A percentile compares a stretch with the other conserved stretches of the same genome.
These are phyloP conservation scores for Microbotryomycetes sp. DNA, from an alignment of 1,284 basidiomycete genomes.

Conservation along the genomic window DNA sequence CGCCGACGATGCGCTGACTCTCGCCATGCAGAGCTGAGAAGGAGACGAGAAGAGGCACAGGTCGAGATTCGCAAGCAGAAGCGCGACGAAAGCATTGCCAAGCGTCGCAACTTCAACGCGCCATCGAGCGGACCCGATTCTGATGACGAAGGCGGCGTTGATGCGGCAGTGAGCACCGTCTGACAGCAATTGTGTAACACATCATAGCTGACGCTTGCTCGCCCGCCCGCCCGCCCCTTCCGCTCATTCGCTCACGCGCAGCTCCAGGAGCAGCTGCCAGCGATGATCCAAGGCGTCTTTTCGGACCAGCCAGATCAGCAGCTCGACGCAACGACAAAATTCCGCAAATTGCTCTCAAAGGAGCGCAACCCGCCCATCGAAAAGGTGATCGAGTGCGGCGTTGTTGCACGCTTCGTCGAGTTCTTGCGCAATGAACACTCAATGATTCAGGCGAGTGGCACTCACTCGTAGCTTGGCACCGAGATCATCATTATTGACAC, in stretches of 20 bases:
- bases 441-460: conserved; percentile 76
- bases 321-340: conserved; percentile 87
- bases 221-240: conserved; percentile 5
- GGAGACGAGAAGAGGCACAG: conserved; percentile 91
- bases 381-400: conserved; percentile 93
- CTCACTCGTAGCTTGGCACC: not conserved
- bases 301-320: conserved; percentile 85
- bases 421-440: conserved; percentile 81
- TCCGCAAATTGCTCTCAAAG: conserved; percentile 96
- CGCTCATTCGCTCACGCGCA: conserved; percentile 36
- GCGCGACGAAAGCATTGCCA: conserved; percentile 92
- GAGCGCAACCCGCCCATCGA: conserved; percentile 99
- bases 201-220: not conserved
- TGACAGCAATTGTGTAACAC: not conserved
- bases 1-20: not conserved
- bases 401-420: conserved; percentile 94
- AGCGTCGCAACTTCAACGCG: conserved; percentile 81
- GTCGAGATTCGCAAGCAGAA: conserved; percentile 96
- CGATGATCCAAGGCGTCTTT: conserved; percentile 87
- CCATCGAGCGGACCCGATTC: conserved; percentile 52
- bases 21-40: conserved; percentile 53
- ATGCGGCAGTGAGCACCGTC: conserved; percentile 50
- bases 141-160: conserved; percentile 31
- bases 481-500: conserved; percentile 18
- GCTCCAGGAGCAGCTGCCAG: conserved; percentile 66